Evolutionary conservation across 768 basidiomycete species (phyloP), one percentile per base, ranked within the genome.

Genomic region (Serendipita sp.): DNA sequence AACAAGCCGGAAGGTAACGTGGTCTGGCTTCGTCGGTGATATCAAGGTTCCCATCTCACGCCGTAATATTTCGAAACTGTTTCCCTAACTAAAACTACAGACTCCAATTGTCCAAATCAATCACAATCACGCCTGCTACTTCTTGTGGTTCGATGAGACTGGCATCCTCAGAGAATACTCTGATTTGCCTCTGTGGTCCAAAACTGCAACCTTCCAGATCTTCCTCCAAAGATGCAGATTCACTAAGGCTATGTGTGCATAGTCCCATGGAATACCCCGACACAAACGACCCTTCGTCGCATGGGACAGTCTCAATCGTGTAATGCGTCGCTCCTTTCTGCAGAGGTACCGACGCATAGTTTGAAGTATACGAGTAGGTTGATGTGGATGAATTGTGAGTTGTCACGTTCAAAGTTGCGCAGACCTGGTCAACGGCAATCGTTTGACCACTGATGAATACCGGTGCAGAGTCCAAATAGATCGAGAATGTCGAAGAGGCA

Each of bases 81-180:
- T 52, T 52, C 8, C 48, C 10, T 52, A 62, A 62, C 11, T 18
- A 62, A 18, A 23, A 15, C 48, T 64, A 64, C 23, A 64, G 29
- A 5, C 15, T 11, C 64, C 64, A 64, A 40, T 36, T 45, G 52
- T 64, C 64, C 13, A 64, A 40, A 40, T 64, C 64, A 55, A 44
- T 15, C 3, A 60, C 34, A 16, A 33, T 34, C 37, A 64, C 64
- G 18, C 52, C 64, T 4, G 36, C n/a, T 3, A 29, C 40, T 27
- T 43, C 37, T 43, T 58, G 34, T 11, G 31, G 16, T 27, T 36
- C 64, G 11, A 3, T 15, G 4, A 50, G 23, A 36, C 3, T 23
- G 18, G 63, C 11, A 48, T 50, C 27, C 5, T 16, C 8, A 13
- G 50, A 55, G 40, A 64, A 64, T 18, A 52, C 53, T 29, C 64